Evolutionary conservation across 2,329 filamentous ascomycete genomes (phyloP).

Genomic region (Didymella arachidicola): DNA sequence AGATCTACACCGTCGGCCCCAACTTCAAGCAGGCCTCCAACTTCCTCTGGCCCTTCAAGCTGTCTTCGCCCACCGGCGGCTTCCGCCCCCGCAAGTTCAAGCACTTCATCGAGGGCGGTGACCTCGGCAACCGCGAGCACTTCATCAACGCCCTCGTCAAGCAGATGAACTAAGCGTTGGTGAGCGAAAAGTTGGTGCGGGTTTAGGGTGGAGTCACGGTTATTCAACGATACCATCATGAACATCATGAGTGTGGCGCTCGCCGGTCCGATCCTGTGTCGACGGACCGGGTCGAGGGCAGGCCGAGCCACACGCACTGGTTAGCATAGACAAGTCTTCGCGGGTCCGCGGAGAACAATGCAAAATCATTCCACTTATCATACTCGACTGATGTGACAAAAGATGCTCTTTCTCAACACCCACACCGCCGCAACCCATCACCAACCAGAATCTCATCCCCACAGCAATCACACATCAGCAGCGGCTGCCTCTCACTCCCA

Average conservation of each 20-base stretch:
- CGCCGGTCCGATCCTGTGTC: constrained; percentile 23
- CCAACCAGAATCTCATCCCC: background rate
- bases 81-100: constrained; percentile 98
- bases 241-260: constrained; percentile 34
- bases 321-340: constrained; percentile 42
- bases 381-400: background rate
- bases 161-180: constrained; percentile 87
- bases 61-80: constrained; percentile 96
- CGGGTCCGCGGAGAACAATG: constrained; percentile 32
- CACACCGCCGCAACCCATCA: background rate
- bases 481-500: background rate
- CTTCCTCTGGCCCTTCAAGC: constrained; percentile 99
- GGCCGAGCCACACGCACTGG: constrained; percentile 43
- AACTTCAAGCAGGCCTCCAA: constrained; percentile 99
- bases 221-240: constrained; percentile 39
- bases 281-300: constrained; percentile 31
- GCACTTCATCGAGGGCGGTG: constrained; percentile 99
- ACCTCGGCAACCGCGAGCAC: constrained; percentile 98
- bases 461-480: constrained; percentile 1
- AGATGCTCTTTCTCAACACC: background rate
- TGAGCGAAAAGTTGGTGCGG: constrained; percentile 26
- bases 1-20: constrained; percentile 96
- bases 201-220: constrained; percentile 40
- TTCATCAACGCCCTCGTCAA: constrained; percentile 96
- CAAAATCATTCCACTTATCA: constrained; percentile 22